A percentile compares a stretch with the other conserved stretches of the same genome.
These are phyloP conservation scores for Aspergillus sojae DNA, from an alignment of 2,329 filamentous ascomycete genomes.

Conservation along the genomic window DNA sequence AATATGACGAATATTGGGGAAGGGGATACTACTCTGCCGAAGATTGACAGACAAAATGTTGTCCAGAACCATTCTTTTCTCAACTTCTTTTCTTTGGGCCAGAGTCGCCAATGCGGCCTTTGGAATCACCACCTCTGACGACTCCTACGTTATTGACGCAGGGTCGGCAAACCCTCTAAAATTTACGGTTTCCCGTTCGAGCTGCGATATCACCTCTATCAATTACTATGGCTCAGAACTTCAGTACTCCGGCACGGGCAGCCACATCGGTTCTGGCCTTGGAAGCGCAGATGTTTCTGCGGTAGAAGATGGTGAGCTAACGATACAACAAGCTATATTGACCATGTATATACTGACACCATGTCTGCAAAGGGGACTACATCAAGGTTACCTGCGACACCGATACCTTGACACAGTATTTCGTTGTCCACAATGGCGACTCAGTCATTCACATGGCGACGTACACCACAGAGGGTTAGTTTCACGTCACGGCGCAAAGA, in stretches of 20 bases:
- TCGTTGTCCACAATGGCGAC: conserved; percentile 63
- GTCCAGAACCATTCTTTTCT: conserved; percentile 19
- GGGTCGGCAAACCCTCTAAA: conserved; percentile 53
- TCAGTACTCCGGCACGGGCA: conserved; percentile 55
- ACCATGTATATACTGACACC: background rate
- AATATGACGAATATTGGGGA: background rate
- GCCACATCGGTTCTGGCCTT: conserved; percentile 63
- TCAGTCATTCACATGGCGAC: conserved; percentile 64
- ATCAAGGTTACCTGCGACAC: conserved; percentile 65
- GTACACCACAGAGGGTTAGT: conserved; percentile 55
- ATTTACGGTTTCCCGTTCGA: conserved; percentile 56
- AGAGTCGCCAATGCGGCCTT: conserved; percentile 30
- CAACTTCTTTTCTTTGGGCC: conserved; percentile 24
- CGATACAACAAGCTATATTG: background rate
- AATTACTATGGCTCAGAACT: conserved; percentile 62
- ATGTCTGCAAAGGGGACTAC: conserved; percentile 42
- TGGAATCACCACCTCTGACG: conserved; percentile 26
- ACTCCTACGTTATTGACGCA: conserved; percentile 50
- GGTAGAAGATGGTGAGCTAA: conserved; percentile 36
- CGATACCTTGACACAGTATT: conserved; percentile 65
- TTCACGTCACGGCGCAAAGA: conserved; percentile 3
- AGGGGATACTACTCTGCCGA: background rate
- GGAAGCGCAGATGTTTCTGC: conserved; percentile 60
- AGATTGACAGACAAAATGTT: conserved; percentile 19
- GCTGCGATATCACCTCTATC: conserved; percentile 67